Evolutionary conservation across 345 rosid genomes (phyloP), one percentile per base, ranked within the genome.

Genomic region (Acer yangbiense): DNA sequence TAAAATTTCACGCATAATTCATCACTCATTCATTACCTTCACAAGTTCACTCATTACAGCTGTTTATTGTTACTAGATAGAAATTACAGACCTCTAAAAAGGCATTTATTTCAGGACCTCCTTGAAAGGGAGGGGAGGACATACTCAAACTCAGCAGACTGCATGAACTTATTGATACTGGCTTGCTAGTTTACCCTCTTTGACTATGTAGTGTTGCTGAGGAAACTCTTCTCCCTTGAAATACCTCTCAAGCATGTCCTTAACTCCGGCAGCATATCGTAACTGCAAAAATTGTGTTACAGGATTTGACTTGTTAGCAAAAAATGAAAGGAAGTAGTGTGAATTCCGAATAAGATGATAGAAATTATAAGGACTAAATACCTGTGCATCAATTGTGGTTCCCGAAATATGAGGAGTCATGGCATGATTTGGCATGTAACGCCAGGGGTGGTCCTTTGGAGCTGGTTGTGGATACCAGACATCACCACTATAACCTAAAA

Each of bases 381-480:
- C 99, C 90, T 93, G 99, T 41, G 82, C 98, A 83, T 95, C 99
- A 17, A 95, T 93, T 76, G 99, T 93, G 81, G 98, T 95, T 58
- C 99, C 99, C 23, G 99, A 95, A 71, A 93, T 85, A 85, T 95
- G 98, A 79, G 98, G 99, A 3, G 98, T 95, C 99, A 95, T 95
- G 32, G 98, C 98, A 4, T 95, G 99, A 86, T 95, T 92, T 54
- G 98, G 97, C 98, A 95, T 95, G 86, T 91, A 91, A 27, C 99
- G 95, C 99, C 99, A 95, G 25, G 98, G 99, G 63, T 95, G 99
- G 79, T 95, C 96, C 84, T 92, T 93, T 17, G 99, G 97, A 70
- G 99, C 97, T 20, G 98, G 98, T 66, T 95, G 98, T 18, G 97
- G 99, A 61, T 87, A 21, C 99, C 99, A 95, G 69, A 92, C 97